phyloP scores from a whole-genome alignment of 192 early-diverging fungal genomes.

The Linnemannia hyalina region DNA sequence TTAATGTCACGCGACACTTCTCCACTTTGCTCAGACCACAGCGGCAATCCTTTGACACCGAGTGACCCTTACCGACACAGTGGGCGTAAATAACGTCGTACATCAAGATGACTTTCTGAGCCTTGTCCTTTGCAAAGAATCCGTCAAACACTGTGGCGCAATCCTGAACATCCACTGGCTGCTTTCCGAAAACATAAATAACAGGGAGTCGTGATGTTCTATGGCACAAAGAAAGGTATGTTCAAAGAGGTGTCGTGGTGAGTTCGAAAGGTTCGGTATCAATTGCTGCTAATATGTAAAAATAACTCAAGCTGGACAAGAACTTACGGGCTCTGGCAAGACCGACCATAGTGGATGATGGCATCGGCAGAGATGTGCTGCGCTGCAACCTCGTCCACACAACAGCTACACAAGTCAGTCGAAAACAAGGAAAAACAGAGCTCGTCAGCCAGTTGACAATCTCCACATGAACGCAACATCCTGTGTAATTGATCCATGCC shows the following conservation, averaged over 20 bases:
- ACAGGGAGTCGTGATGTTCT: slow-evolving; percentile 86
- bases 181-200: slow-evolving; percentile 88
- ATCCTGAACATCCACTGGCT: slow-evolving; percentile 73
- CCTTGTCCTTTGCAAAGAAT: slow-evolving; percentile 55
- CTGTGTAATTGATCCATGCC: neutral
- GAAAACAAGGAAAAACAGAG: neutral
- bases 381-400: slow-evolving; percentile 97
- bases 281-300: neutral
- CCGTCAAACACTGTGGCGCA: slow-evolving; percentile 64
- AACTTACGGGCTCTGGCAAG: slow-evolving; percentile 87
- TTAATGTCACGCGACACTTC: neutral
- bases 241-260: neutral
- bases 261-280: neutral
- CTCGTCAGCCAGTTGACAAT: neutral
- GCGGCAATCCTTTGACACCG: neutral
- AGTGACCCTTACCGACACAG: slow-evolving; percentile 57
- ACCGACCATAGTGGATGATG: slow-evolving; percentile 96
- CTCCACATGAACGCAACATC: neutral
- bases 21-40: neutral
- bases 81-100: slow-evolving; percentile 83
- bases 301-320: neutral
- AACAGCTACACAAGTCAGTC: slow-evolving; percentile 74
- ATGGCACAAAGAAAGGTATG: neutral
- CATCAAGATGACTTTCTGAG: slow-evolving; percentile 72
- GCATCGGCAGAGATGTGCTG: slow-evolving; percentile 88